Evolutionary conservation across 306 rosid genomes (phyloP), one percentile per base, ranked within the genome.

Genomic region (Bauhinia variegata): DNA sequence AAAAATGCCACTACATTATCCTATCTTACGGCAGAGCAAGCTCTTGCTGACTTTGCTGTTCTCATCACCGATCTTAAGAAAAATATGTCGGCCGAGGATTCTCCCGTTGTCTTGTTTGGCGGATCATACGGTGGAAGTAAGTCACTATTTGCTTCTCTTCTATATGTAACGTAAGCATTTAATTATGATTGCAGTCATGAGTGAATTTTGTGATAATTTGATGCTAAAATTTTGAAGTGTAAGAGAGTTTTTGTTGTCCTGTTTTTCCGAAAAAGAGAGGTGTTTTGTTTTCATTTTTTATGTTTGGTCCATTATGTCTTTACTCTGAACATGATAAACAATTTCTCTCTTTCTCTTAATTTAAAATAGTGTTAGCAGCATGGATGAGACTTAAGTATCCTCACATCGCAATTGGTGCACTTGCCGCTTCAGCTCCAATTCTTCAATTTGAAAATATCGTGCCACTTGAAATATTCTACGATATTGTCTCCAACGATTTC

Each of bases 381-480:
- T 91, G 97, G 97, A 91, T 88, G 97, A 91, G 97, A 83, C 87
- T 91, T 49, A 91, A 88, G 78, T 91, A 91, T 79, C 97, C 97
- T 54, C 92, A 91, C 73, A 74, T 88, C 71, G 85, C 97, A 10
- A 12, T 91, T 50, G 97, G 97, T 47, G 97, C 92, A 54, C 91
- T 91, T 23, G 86, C 97, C 75, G 84, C 97, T 72, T 91, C 96
- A 2, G 97, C 97, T 10, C 97, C 96, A 0, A 91, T 91, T 79
- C 97, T 91, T 81, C 96, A 91, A 60, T 91, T 91, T 23, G 97
- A 91, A 65, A 68, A 91, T 67, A 72, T 91, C 75, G 96, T 88
- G 68, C 96, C 96, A 0, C 65, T 73, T 0, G 85, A 88, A 83
- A 88, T 89, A 33, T 91, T 84, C 82, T 91, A 91, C 54, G 78